These are phyloP conservation scores for Quaeritorhiza haematococci DNA, from an alignment of 371 early-diverging fungal species.

Conservation along the genomic window DNA sequence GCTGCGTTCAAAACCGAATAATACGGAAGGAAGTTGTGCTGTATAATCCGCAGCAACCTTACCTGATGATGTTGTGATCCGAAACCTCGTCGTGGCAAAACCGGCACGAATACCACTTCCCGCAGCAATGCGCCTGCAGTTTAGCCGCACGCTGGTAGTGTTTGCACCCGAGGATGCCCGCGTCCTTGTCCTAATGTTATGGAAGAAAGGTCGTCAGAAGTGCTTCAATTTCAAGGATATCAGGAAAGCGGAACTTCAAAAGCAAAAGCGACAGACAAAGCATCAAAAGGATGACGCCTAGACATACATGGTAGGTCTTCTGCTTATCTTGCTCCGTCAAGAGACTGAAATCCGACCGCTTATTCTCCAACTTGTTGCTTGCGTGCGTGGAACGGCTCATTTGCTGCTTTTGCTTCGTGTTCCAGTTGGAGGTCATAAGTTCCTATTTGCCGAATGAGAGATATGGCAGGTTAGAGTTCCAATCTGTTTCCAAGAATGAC, in stretches of 20 bases:
- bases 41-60: too few species aligned
- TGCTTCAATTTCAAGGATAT: neutral
- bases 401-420: slow-evolving; percentile 24
- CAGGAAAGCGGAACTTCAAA: neutral
- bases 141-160: slow-evolving; percentile 90
- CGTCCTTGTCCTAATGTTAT: slow-evolving; percentile 44
- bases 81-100: slow-evolving; percentile 92
- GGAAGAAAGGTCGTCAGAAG: neutral
- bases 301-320: slow-evolving; percentile 49
- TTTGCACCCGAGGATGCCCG: slow-evolving; percentile 72
- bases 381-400: slow-evolving; percentile 15
- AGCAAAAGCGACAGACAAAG: too few species aligned
- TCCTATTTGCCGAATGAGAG: slow-evolving; percentile 34
- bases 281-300: slow-evolving; percentile 13
- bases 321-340: slow-evolving; percentile 40
- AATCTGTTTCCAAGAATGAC: neutral
- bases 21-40: neutral
- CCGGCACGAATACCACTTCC: slow-evolving; percentile 82
- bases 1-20: too few species aligned
- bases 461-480: slow-evolving; percentile 1
- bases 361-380: slow-evolving; percentile 30
- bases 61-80: slow-evolving; percentile 85
- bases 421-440: slow-evolving; percentile 48
- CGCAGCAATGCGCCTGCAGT: slow-evolving; percentile 89
- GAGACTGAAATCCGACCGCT: slow-evolving; percentile 27